A percentile compares a stretch with the other conserved stretches of the same genome.
Evolutionary conservation across 192 early-diverging fungal species (phyloP).

Genomic region (Umbelopsis ramanniana): DNA sequence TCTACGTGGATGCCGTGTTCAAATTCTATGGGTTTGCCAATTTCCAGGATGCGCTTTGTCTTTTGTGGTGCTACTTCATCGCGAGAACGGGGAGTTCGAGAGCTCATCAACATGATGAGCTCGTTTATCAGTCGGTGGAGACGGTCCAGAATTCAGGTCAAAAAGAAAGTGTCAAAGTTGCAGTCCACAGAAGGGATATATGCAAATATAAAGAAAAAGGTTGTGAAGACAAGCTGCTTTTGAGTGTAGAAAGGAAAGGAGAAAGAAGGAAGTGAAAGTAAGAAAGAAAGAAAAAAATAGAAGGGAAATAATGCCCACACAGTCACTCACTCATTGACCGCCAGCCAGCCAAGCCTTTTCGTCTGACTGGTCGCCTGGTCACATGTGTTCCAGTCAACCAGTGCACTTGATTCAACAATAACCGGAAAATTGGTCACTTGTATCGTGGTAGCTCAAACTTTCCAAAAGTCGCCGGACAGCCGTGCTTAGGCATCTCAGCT

Average conservation of each 20-base stretch:
- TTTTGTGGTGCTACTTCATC: slow-evolving; percentile 7
- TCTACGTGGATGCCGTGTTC: slow-evolving; percentile 55
- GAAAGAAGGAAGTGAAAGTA: neutral
- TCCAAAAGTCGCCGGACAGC: too few relatives aligned
- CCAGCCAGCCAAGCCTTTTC: neutral
- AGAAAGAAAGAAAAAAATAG: neutral
- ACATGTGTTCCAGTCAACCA: too few relatives aligned
- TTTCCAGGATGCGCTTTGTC: slow-evolving; percentile 36
- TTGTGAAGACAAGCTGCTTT: neutral
- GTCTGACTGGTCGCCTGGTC: neutral
- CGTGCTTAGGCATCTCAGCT: too few relatives aligned
- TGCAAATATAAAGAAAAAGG: neutral
- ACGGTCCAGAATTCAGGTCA: slow-evolving; percentile 12
- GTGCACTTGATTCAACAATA: too few relatives aligned
- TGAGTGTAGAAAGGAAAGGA: neutral
- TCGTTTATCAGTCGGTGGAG: slow-evolving; percentile 18
- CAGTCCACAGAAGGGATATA: neutral
- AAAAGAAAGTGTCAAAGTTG: neutral
- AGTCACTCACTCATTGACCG: neutral
- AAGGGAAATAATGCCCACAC: neutral
- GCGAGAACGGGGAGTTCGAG: slow-evolving; percentile 14
- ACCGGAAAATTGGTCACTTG: too few relatives aligned
- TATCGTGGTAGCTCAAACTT: too few relatives aligned
- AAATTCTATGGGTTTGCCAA: slow-evolving; percentile 48
- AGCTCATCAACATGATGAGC: slow-evolving; percentile 25